Percentiles rank a stretch among this genome's conserved stretches.
Evolutionary conservation across 2,329 filamentous ascomycete genomes (phyloP).

Genomic region (Pyricularia sp.): DNA sequence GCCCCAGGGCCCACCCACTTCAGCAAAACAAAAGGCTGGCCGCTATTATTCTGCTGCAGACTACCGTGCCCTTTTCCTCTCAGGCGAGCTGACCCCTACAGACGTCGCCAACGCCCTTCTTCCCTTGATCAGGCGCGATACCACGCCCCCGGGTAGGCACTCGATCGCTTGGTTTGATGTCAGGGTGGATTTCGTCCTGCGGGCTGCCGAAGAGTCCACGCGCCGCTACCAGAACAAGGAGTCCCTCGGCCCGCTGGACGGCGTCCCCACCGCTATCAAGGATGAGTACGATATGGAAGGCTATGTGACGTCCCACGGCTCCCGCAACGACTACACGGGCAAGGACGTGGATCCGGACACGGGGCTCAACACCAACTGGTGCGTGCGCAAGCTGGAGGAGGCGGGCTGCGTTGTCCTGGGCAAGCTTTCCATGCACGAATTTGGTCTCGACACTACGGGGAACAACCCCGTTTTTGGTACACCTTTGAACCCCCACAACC

Average conservation of each 20-base stretch:
- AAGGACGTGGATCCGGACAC: constrained; percentile 24
- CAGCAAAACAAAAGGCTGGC: constrained; percentile 21
- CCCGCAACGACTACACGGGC: constrained; percentile 48
- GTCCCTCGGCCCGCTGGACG: constrained; percentile 57
- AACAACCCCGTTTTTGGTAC: constrained; percentile 68
- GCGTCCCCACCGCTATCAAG: constrained; percentile 65
- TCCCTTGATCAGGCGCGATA: constrained; percentile 32
- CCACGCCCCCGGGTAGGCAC: constrained; percentile 26
- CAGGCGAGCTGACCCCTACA: constrained; percentile 33
- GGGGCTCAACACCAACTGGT: constrained; percentile 53
- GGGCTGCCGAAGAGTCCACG: constrained; percentile 34
- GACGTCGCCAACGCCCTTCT: constrained; percentile 35
- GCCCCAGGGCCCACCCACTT: constrained; percentile 23
- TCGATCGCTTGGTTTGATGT: constrained; percentile 34
- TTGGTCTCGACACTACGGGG: constrained; percentile 65
- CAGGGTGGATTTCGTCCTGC: constrained; percentile 28
- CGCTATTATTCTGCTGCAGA: constrained; percentile 36
- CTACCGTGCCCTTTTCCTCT: constrained; percentile 33
- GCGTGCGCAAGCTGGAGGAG: constrained; percentile 59
- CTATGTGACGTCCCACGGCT: constrained; percentile 58
- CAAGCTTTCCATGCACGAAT: constrained; percentile 69
- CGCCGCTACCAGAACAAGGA: constrained; percentile 40
- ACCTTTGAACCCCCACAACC: constrained; percentile 66
- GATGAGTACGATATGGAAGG: constrained; percentile 70
- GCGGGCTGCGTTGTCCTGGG: constrained; percentile 64